Base-by-base conservation (phyloP, 352 stramenopile genomes). In the Phytophthora cactorum region DNA sequence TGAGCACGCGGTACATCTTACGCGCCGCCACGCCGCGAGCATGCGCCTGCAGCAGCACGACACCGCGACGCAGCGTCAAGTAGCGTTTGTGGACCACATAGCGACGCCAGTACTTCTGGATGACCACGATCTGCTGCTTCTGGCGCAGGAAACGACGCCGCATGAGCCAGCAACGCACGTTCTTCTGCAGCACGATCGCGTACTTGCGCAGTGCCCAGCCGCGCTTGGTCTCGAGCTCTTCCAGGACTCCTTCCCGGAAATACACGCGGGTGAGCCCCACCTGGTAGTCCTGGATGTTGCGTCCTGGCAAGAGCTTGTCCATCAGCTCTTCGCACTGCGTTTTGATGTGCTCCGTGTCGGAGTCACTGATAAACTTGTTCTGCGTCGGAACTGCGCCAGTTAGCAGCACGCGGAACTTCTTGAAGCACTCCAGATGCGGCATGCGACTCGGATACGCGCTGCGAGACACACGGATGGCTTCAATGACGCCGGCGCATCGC, bases 381-480 rank as follows among this genome's bases (percentile, higher is more conserved):
- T 77, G 67, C 7, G 65, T 73, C 1, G 79, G 69, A 22, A 79
- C 51, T 27, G 68, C 64, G 7, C 63, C 64, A 14, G 69, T 75
- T 22, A 68, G 39, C 41, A 90, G 62, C 56, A 91, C 76, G n/a
- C 75, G 70, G 66, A 94, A 96, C 52, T 91, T 94, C 67, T 92
- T 94, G 2, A 93, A 54, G 38, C 86, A 95, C 53, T 95, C 88
- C 39, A 79, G 39, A 43, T 96, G 88, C 10, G 84, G 81, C 43
- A 96, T 78, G 38, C 88, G 86, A 50, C 80, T 95, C 4, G 89
- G 88, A 56, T 96, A 96, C 1, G 87, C 89, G 17, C 86, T 93
- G n/a, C 89, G 84, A 50, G 84, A 92, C 17, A 96, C 89, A 27
- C 88, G 89, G 52, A 96, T 95, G 11, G 89, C 89, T 68, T 96